Base-by-base conservation (phyloP, 1,284 basidiomycete genomes). In the Tilletiopsis washingtonensis region DNA sequence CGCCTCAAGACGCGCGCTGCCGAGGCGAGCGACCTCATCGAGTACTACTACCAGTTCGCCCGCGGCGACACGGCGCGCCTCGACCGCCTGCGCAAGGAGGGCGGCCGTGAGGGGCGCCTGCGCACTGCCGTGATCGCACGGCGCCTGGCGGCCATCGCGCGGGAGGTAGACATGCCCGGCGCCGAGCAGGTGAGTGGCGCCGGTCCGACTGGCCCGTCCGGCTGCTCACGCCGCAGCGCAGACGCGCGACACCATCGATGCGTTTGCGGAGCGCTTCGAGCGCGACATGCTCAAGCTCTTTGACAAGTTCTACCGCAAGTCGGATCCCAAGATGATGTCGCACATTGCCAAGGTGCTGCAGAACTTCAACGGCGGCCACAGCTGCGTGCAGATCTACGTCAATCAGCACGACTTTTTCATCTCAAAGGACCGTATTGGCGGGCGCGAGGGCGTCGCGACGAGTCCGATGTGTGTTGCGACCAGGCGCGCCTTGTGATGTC, bases 301-400 rank as follows among this genome's bases (percentile, higher is more conserved):
- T 69, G 94, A 99, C 74, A 69, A 71, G 32, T 69, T 70, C 68
- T 97, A 97, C 75, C 82, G 91, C 46, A 88, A 89, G 70, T 91
- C 91, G 27, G 94, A 99, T 70, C 94, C 94, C 0, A 91, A 91
- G 75, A 89, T 94, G 85, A 99, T 99, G 94, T 88, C 90, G 76
- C 94, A 98, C 71, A 97, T 93, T 69, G 93, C 94, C 1, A 88
- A 91, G 76, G 94, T 91, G 2, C 77, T 99, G 3, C 81, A 96
- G 40, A 93, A 96, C 70, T 99, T 99, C 78, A 99, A 99, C 64
- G 94, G 94, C 3, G 94, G 94, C 9, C 80, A 85, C 34, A 91
- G 89, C 4, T 98, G 93, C 70, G 88, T 98, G 4, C 91, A 97
- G 75, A 89, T 98, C 25, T 99, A 98, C 70, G 94, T 99, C 56